phyloP scores from a whole-genome alignment of 441 rosid species.

The Theobroma grandiflorum region DNA sequence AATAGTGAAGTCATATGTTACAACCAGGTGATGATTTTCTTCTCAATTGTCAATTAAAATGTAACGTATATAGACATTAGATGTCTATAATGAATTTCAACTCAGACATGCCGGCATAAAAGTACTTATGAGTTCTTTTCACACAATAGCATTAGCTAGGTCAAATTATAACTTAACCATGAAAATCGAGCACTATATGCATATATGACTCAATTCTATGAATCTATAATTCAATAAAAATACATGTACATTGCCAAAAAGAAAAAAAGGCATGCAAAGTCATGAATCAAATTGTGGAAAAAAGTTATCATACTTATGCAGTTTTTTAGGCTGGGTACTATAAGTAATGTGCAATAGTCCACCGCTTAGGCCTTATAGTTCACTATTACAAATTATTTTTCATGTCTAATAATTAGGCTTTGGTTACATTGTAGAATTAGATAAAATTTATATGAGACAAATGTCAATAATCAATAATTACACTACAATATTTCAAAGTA shows the following conservation, averaged over 20 bases:
- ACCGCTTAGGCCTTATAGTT: neutral
- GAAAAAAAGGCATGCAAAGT: neutral
- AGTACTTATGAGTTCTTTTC: neutral
- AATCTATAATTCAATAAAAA: no score
- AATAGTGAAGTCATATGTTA: neutral
- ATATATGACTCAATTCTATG: no score
- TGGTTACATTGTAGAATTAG: neutral
- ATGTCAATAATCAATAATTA: constrained; percentile 7
- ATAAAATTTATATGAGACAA: neutral
- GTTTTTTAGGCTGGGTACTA: neutral
- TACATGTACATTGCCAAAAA: no score
- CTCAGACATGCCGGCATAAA: neutral
- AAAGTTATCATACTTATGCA: neutral
- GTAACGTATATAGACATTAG: neutral
- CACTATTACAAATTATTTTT: constrained; percentile 2
- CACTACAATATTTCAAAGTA: no score
- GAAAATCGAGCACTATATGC: neutral
- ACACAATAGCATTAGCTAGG: neutral
- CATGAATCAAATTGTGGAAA: neutral
- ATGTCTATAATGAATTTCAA: constrained; percentile 5
- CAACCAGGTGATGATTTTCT: constrained; percentile 4
- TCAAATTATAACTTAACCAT: neutral
- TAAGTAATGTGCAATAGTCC: neutral
- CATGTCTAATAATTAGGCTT: neutral
- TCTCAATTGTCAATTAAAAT: neutral